Base-by-base conservation (phyloP, 352 stramenopile genomes). In the Thalassiosira livingstoniorum region DNA sequence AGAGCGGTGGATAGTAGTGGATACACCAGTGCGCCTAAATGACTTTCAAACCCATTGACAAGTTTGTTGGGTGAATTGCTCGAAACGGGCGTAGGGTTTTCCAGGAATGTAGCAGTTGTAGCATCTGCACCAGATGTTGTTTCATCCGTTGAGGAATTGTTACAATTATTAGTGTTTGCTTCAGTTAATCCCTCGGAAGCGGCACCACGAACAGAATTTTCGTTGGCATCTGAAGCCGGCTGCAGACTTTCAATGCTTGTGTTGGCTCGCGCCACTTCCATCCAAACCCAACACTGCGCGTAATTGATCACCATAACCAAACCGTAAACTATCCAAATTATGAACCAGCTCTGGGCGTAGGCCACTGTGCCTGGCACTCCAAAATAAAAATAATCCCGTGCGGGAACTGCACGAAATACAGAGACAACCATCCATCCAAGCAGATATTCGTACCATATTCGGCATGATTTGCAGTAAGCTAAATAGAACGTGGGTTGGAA, bases 401-500 rank as follows among this genome's bases (percentile, higher is more conserved):
- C 61, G 2, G 61, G 61, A 5, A 69, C 11, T 35, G 61, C 61
- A 3, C 61, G 29, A 54, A 5, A 54, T 3, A 55, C 5, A 54
- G 34, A 55, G 2, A 55, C 21, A 21, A 55, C 35, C 3, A 69
- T 69, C 61, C 61, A 69, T 35, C 61, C 61, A 7, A 53, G 3
- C n/a, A 69, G 11, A n/a, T n/a, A n/a, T 10, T 21, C 10, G 15
- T 37, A 23, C 39, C 34, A 69, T 53, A 15, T 32, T 13, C 2
- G 2, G 21, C 61, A 69, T 7, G 34, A 53, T 23, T 69, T 37
- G 39, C 4, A 39, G 45, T 43, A 67, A 15, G 58, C 58, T 11
- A 69, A 23, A n/a, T 55, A 69, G 35, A 69, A 55, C 2, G 61
- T 37, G 2, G 61, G 61, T 32, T 69, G 61, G 39, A 55, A 69